Percentiles rank a stretch among this genome's conserved stretches.
Evolutionary conservation across 495 filamentous ascomycete species (phyloP).

Genomic region (Aspergillus steynii): DNA sequence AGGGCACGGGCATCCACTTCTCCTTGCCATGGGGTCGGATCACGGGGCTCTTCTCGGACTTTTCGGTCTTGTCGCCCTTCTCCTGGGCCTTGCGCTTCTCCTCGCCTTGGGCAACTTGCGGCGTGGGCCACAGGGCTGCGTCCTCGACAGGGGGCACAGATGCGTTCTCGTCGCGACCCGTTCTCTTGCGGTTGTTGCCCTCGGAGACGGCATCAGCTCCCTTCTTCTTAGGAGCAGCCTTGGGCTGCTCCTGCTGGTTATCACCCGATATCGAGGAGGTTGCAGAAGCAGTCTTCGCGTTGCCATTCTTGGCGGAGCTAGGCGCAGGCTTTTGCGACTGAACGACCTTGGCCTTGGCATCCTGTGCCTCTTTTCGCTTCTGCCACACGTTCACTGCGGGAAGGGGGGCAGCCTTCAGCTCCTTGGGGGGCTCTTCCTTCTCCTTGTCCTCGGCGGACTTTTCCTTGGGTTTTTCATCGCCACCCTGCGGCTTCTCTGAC

Average conservation of each 20-base stretch:
- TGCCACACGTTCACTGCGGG: constrained; percentile 87
- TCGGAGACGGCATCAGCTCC: constrained; percentile 29
- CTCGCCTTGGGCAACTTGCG: constrained; percentile 72
- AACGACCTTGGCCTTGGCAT: constrained; percentile 62
- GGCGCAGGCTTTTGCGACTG: constrained; percentile 29
- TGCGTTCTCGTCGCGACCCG: constrained; percentile 45
- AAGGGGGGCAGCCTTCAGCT: constrained; percentile 76
- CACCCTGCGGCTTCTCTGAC: constrained; percentile 34
- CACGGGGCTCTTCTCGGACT: constrained; percentile 59
- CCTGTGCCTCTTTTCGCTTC: constrained; percentile 67
- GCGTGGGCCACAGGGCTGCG: constrained; percentile 84
- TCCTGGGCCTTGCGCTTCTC: constrained; percentile 70
- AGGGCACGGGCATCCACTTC: constrained; percentile 71
- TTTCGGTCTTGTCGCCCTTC: constrained; percentile 58
- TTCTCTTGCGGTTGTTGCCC: constrained; percentile 41
- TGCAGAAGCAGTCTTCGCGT: constrained; percentile 37
- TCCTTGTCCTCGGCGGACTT: constrained; percentile 46
- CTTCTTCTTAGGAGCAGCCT: constrained; percentile 52
- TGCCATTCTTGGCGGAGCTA: constrained; percentile 27
- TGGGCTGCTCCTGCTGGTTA: constrained; percentile 39
- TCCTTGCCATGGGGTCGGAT: constrained; percentile 62
- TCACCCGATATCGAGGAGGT: constrained; percentile 34
- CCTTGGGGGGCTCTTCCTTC: constrained; percentile 56
- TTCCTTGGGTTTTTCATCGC: constrained; percentile 34
- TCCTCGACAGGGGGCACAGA: constrained; percentile 64